phyloP scores from a whole-genome alignment of 116 monocot species.

The Papilionanthe hybrid region DNA sequence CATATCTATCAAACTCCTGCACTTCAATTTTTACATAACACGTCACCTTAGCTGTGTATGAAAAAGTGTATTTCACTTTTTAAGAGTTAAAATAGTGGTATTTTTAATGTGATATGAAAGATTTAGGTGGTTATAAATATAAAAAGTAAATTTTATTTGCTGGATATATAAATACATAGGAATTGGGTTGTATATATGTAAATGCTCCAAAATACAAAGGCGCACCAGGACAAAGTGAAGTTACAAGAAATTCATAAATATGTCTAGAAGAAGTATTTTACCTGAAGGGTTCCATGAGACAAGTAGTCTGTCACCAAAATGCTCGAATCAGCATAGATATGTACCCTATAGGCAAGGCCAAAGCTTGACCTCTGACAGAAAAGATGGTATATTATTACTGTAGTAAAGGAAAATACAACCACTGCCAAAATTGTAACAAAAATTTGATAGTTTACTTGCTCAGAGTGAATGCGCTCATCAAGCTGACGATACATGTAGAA shows the following conservation, averaged over 20 bases:
- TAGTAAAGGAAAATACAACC: neutral
- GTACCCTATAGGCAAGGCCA: slow-evolving; percentile 65
- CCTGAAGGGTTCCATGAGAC: slow-evolving; percentile 85
- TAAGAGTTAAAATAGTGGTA: too few relatives aligned
- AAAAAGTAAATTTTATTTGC: too few relatives aligned
- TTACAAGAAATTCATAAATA: neutral
- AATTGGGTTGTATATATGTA: too few relatives aligned
- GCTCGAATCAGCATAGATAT: slow-evolving; percentile 73
- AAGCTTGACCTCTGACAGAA: slow-evolving; percentile 72
- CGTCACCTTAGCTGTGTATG: too few relatives aligned
- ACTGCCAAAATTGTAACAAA: neutral
- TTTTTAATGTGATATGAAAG: too few relatives aligned
- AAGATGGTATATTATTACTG: slow-evolving; percentile 8
- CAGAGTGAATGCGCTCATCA: slow-evolving; percentile 54
- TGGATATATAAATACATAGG: too few relatives aligned
- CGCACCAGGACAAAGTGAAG: neutral
- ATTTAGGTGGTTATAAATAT: too few relatives aligned
- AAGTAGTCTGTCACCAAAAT: slow-evolving; percentile 73
- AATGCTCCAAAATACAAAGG: neutral
- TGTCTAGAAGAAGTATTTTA: slow-evolving; percentile 16
- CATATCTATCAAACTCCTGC: too few relatives aligned
- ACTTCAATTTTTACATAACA: too few relatives aligned
- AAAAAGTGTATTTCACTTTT: too few relatives aligned
- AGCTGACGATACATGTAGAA: slow-evolving; percentile 91
- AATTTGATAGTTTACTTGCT: slow-evolving; percentile 38